Evolutionary conservation across 106 monocot genomes (phyloP), one percentile per base, ranked within the genome.

Genomic region (Dendrobium chrysotoxum): DNA sequence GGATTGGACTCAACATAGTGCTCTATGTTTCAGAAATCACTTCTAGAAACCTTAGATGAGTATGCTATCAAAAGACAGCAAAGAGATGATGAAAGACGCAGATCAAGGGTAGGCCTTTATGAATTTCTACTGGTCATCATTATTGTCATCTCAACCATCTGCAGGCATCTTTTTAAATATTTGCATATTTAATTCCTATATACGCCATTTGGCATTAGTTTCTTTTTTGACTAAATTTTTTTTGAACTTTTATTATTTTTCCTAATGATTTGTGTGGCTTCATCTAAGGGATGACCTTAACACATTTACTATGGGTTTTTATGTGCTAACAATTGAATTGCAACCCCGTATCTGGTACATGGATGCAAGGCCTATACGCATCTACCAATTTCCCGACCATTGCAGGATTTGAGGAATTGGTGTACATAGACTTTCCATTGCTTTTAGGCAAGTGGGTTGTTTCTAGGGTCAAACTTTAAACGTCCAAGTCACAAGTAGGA

Each of bases 11-110:
- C 26, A 40, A 7, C 0, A 75, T 40, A n/a, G 41, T 21, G 40
- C 67, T 31, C 41, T 47, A 7, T 82, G 30, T 61, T 83, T 25
- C 83, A 93, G 95, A 72, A 78, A 13, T 79, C 77, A 53, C 53
- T 96, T 70, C 40, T 92, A 45, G 87, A 84, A 16, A 84, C 75
- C 12, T 80, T 96, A 77, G 90, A 96, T 75, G 88, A 90, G 54
- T 92, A 93, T 83, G 79, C 25, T 20, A 15, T 70, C 5, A 58
- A 55, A n/a, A 93, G 88, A 65, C 86, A 89, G 28, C 87, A 90
- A 54, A 91, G 77, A 77, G 93, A 96, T 71, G 96, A 96, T n/a
- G 93, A 93, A 41, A 96, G 91, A 79, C 79, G 86, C n/a, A 83
- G 90, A n/a, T 92, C 82, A 47, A 79, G 93, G 81, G 96, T 92